Evolutionary conservation across 2,329 filamentous ascomycete genomes (phyloP).

Genomic region (Sarocladium oryzae): DNA sequence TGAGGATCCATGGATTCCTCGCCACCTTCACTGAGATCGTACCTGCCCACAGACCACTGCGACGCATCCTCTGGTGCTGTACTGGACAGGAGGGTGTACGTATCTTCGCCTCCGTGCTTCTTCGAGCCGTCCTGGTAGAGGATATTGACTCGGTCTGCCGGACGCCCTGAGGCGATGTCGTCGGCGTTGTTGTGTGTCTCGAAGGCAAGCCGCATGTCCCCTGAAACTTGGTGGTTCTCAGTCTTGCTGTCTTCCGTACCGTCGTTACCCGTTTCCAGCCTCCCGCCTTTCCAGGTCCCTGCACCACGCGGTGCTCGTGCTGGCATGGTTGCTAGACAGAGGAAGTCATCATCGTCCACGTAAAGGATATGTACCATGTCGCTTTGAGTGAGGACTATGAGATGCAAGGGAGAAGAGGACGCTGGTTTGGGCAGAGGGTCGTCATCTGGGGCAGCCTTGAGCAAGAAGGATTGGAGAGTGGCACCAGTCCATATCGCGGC

Average conservation of each 20-base stretch:
- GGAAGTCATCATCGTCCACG: neutral
- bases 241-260: neutral
- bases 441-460: neutral
- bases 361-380: neutral
- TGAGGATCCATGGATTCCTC: neutral
- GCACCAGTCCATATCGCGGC: neutral
- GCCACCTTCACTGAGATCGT: neutral
- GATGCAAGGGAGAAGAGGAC: neutral
- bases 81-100: conserved; percentile 4
- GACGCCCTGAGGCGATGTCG: neutral
- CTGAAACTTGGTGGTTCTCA: neutral
- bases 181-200: conserved; percentile 1
- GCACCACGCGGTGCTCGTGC: neutral
- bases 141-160: neutral
- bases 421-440: conserved; percentile 1
- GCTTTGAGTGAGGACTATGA: conserved; percentile 2
- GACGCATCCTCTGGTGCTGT: neutral
- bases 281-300: neutral
- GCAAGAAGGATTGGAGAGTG: neutral
- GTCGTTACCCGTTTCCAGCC: neutral
- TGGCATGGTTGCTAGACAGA: conserved; percentile 1
- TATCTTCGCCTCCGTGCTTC: neutral
- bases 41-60: neutral
- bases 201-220: neutral
- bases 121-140: conserved; percentile 1